A percentile compares a stretch with the other conserved stretches of the same genome.
These are phyloP conservation scores for Monilinia vaccinii-corymbosi DNA, from an alignment of 2,329 filamentous ascomycete species.

Conservation along the genomic window DNA sequence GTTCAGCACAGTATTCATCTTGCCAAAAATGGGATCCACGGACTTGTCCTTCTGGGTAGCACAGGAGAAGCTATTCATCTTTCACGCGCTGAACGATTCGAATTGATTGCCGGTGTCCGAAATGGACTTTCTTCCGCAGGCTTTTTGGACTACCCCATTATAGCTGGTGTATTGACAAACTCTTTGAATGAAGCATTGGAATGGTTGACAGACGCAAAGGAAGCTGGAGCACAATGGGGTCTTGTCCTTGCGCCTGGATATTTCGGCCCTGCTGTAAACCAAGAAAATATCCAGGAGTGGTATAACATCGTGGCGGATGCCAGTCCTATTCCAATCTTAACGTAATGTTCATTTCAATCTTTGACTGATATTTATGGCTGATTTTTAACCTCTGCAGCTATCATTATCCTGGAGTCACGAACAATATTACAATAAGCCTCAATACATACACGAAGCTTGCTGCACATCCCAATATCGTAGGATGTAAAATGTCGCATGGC, in stretches of 20 bases:
- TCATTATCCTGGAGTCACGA: constrained; percentile 53
- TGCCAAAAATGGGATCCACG: constrained; percentile 46
- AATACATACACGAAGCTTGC: constrained; percentile 47
- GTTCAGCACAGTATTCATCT: constrained; percentile 47
- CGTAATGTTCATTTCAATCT: constrained; percentile 34
- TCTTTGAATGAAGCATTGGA: constrained; percentile 46
- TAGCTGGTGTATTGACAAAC: constrained; percentile 46
- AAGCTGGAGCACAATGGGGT: constrained; percentile 54
- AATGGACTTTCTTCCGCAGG: constrained; percentile 42
- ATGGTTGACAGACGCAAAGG: constrained; percentile 38
- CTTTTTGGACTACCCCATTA: constrained; percentile 47
- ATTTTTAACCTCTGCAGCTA: constrained; percentile 29
- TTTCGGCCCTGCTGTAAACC: constrained; percentile 33
- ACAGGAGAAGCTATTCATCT: constrained; percentile 55
- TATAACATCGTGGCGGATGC: constrained; percentile 48
- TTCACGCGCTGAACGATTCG: constrained; percentile 41
- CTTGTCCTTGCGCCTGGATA: constrained; percentile 55
- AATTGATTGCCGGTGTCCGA: constrained; percentile 3
- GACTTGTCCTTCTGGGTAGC: constrained; percentile 51
- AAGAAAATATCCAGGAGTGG: constrained; percentile 50
- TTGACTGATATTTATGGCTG: neutral
- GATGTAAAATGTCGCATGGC: constrained; percentile 58
- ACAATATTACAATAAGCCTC: constrained; percentile 48
- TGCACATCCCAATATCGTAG: constrained; percentile 54
- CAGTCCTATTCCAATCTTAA: constrained; percentile 50